Conservation (phyloP, 2,329 filamentous ascomycete genomes). For the Xylariaceae sp. region DNA sequence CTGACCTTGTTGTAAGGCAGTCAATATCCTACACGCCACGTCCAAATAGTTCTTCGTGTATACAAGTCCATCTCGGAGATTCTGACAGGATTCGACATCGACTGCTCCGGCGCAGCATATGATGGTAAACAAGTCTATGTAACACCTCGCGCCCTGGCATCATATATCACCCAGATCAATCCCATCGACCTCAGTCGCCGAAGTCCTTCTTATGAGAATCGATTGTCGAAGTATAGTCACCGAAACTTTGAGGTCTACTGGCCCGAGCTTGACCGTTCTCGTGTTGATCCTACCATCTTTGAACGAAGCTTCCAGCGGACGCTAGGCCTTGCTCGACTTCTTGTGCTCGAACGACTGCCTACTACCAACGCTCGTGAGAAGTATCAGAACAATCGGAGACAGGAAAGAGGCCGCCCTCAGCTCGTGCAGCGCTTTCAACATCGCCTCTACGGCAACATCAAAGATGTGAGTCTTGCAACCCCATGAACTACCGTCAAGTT, state of each 20-base stretch:
- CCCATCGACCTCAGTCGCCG: conserved; percentile 74
- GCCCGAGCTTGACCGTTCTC: conserved; percentile 68
- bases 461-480: conserved; percentile 42
- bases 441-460: conserved; percentile 65
- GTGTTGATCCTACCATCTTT: conserved; percentile 80
- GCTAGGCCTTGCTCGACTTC: conserved; percentile 70
- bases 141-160: conserved; percentile 70
- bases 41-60: conserved; percentile 81
- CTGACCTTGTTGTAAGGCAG: conserved; percentile 45
- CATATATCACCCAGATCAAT: conserved; percentile 80
- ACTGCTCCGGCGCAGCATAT: conserved; percentile 77
- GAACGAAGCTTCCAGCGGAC: conserved; percentile 75
- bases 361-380: conserved; percentile 62
- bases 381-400: conserved; percentile 66
- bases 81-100: conserved; percentile 83
- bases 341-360: conserved; percentile 76
- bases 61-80: conserved; percentile 84
- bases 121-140: conserved; percentile 77
- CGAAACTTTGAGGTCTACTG: conserved; percentile 83
- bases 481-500: too few relatives aligned
- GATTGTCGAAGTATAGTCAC: conserved; percentile 80
- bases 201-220: conserved; percentile 83
- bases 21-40: conserved; percentile 77
- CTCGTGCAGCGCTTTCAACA: conserved; percentile 41
- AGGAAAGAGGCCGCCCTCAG: conserved; percentile 66